phyloP scores from a whole-genome alignment of 2,329 filamentous ascomycete genomes.

The Cladophialophora yegresii region DNA sequence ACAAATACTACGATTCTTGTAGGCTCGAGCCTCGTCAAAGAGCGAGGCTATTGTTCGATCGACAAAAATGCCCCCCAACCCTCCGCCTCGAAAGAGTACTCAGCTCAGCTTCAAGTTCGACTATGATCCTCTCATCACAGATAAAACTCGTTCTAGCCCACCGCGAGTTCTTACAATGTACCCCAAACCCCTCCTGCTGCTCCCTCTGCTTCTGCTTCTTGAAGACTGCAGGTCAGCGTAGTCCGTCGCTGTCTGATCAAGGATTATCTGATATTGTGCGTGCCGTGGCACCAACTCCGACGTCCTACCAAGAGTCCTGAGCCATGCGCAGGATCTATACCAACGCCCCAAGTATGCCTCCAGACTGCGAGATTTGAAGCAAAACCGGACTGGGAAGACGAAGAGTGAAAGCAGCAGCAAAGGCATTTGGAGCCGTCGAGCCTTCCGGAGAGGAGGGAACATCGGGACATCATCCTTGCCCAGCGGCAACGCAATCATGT shows the following conservation, averaged over 20 bases:
- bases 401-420: conserved; percentile 1
- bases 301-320: not conserved
- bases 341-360: not conserved
- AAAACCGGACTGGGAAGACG: conserved; percentile 1
- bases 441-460: conserved; percentile 4
- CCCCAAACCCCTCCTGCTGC: not conserved
- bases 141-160: not conserved
- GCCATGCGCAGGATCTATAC: conserved; percentile 2
- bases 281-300: not conserved
- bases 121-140: not conserved
- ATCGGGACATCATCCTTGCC: conserved; percentile 6
- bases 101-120: not conserved
- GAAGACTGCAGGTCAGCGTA: not conserved
- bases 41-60: not conserved
- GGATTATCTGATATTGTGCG: not conserved
- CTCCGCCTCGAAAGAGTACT: not conserved
- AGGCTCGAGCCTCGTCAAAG: not conserved
- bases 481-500: not conserved
- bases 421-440: conserved; percentile 1
- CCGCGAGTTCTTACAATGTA: not conserved
- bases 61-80: not conserved
- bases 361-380: not conserved
- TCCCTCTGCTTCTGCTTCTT: not conserved
- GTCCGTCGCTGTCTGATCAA: not conserved
- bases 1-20: not conserved